Evolutionary conservation across 208 protist genomes (phyloP).

Genomic region (Naegleria gruberi): DNA sequence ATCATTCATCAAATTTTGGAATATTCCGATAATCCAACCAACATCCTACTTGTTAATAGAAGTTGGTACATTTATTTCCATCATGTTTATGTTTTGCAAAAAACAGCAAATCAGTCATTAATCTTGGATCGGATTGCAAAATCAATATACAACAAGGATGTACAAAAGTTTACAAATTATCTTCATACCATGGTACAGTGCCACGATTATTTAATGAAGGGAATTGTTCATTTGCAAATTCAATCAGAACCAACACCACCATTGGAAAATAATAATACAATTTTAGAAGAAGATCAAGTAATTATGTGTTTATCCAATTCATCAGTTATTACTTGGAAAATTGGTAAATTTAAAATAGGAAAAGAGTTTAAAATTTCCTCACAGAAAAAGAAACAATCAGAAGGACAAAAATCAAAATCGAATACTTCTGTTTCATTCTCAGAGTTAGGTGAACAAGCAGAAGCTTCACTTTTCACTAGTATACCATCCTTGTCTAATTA

Average conservation of each 20-base stretch:
- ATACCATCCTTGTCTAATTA: background rate
- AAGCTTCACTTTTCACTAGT: background rate
- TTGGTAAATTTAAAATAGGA: background rate
- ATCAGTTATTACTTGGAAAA: background rate
- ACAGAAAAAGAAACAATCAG: background rate
- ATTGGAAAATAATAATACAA: background rate
- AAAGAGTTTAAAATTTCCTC: background rate
- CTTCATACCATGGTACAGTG: background rate
- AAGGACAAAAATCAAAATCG: background rate
- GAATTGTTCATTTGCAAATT: background rate
- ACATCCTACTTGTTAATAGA: background rate
- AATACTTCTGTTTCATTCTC: background rate
- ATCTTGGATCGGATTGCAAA: background rate
- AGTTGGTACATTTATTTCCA: background rate
- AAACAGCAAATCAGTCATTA: background rate
- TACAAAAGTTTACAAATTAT: background rate
- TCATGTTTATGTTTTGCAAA: background rate
- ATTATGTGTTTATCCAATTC: background rate
- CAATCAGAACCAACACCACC: too few relatives aligned
- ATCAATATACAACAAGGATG: background rate
- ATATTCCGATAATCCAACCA: background rate
- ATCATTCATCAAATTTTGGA: background rate
- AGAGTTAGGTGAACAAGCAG: background rate
- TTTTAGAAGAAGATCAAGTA: background rate
- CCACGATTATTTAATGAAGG: background rate